These are phyloP conservation scores for Pythium brachiatum DNA, from an alignment of 352 stramenopile genomes.

Conservation along the genomic window DNA sequence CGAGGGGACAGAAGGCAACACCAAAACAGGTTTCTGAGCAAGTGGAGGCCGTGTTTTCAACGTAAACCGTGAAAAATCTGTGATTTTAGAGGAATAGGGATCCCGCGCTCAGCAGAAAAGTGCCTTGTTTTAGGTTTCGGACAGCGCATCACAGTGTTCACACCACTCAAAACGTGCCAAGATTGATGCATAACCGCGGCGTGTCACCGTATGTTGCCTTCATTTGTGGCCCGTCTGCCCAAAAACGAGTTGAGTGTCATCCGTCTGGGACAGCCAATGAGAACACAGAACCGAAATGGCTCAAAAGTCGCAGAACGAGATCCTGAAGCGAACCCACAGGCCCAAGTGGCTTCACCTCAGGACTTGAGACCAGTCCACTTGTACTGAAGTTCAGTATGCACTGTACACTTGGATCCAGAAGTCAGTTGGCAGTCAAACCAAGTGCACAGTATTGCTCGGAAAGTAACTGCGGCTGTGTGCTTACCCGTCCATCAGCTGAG, in stretches of 20 bases:
- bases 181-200: neutral
- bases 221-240: neutral
- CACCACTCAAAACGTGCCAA: neutral
- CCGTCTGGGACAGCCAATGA: slow-evolving; percentile 1
- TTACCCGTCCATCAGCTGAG: too few relatives aligned
- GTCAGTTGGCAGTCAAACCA: too few relatives aligned
- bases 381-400: too few relatives aligned
- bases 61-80: neutral
- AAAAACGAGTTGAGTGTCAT: too few relatives aligned
- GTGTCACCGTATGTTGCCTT: neutral
- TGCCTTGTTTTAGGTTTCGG: neutral
- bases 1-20: neutral
- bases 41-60: neutral
- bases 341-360: slow-evolving; percentile 1
- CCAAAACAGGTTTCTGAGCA: neutral
- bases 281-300: neutral
- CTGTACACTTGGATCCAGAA: too few relatives aligned
- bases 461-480: too few relatives aligned
- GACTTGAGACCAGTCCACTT: too few relatives aligned
- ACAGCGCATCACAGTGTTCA: neutral
- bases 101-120: neutral
- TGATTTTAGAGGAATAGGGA: neutral
- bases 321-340: neutral
- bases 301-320: neutral
- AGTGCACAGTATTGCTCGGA: too few relatives aligned